Evolutionary conservation across 805 yeast species (phyloP).

Genomic region (Cyberlindnera americana): DNA sequence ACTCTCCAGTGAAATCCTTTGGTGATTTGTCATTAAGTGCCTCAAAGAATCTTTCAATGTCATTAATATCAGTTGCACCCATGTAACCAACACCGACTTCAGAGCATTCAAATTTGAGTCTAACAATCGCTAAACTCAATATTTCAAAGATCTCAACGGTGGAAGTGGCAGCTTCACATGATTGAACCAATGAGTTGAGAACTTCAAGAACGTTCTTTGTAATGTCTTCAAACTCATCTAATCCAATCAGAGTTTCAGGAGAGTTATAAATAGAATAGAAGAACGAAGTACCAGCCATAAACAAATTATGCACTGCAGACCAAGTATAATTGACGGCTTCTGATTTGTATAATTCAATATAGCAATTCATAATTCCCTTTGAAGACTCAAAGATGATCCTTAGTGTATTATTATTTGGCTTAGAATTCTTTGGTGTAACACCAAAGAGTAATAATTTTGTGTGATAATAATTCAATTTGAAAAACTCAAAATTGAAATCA

Average conservation of each 20-base stretch:
- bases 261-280: constrained; percentile 74
- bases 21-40: constrained; percentile 22
- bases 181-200: constrained; percentile 55
- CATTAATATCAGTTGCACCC: constrained; percentile 18
- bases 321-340: constrained; percentile 78
- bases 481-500: constrained; percentile 65
- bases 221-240: constrained; percentile 46
- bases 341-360: constrained; percentile 51
- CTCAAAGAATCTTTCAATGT: constrained; percentile 26
- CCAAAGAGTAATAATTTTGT: constrained; percentile 72
- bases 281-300: constrained; percentile 86
- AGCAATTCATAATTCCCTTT: constrained; percentile 60
- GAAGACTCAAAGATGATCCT: constrained; percentile 59
- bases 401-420: constrained; percentile 51
- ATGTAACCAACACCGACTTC: constrained; percentile 1
- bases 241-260: constrained; percentile 43
- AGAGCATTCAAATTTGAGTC: constrained; percentile 41
- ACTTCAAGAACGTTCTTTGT: constrained; percentile 51
- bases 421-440: constrained; percentile 64
- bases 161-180: constrained; percentile 74
- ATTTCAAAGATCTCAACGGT: constrained; percentile 73
- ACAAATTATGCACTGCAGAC: constrained; percentile 88
- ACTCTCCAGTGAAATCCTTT: constrained; percentile 8
- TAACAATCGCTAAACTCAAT: constrained; percentile 65
- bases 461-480: constrained; percentile 74